phyloP scores from a whole-genome alignment of 208 protist species.

The Leishmania tarentolae region DNA sequence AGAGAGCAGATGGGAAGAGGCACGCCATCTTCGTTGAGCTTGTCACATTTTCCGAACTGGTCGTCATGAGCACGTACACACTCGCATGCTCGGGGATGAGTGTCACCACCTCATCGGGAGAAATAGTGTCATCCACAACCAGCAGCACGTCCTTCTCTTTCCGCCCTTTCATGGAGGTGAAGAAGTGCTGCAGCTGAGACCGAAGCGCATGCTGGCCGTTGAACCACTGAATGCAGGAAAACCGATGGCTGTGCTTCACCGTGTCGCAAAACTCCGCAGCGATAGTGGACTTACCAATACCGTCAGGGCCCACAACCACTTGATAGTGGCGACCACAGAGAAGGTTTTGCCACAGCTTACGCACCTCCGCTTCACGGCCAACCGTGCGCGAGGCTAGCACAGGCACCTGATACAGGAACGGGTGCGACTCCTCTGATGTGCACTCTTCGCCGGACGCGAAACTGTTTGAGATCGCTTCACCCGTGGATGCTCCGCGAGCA shows the following conservation, averaged over 20 bases:
- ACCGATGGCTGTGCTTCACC: slow-evolving; percentile 66
- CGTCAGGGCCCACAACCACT: slow-evolving; percentile 72
- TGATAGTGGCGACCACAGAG: slow-evolving; percentile 69
- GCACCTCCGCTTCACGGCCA: slow-evolving; percentile 68
- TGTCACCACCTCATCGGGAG: slow-evolving; percentile 30
- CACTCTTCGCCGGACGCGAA: slow-evolving; percentile 9
- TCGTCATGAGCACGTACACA: slow-evolving; percentile 78
- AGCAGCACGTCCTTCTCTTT: slow-evolving; percentile 82
- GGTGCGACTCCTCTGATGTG: slow-evolving; percentile 35
- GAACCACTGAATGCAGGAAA: slow-evolving; percentile 91
- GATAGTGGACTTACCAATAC: slow-evolving; percentile 88
- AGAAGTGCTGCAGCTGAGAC: slow-evolving; percentile 60
- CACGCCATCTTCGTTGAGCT: slow-evolving; percentile 28
- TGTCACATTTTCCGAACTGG: slow-evolving; percentile 25
- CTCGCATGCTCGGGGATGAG: slow-evolving; percentile 61
- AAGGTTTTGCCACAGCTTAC: slow-evolving; percentile 84
- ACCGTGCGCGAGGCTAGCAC: slow-evolving; percentile 48
- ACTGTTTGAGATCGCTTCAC: slow-evolving; percentile 27
- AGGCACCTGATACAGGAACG: slow-evolving; percentile 79
- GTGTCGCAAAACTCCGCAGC: slow-evolving; percentile 84
- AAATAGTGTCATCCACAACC: slow-evolving; percentile 72
- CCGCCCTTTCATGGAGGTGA: slow-evolving; percentile 74
- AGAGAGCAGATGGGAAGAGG: slow-evolving; percentile 43
- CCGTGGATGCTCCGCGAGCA: slow-evolving; percentile 6
- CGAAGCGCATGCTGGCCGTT: slow-evolving; percentile 39